phyloP scores from a whole-genome alignment of 2,329 filamentous ascomycete species.

The Aspergillus vadensis region DNA sequence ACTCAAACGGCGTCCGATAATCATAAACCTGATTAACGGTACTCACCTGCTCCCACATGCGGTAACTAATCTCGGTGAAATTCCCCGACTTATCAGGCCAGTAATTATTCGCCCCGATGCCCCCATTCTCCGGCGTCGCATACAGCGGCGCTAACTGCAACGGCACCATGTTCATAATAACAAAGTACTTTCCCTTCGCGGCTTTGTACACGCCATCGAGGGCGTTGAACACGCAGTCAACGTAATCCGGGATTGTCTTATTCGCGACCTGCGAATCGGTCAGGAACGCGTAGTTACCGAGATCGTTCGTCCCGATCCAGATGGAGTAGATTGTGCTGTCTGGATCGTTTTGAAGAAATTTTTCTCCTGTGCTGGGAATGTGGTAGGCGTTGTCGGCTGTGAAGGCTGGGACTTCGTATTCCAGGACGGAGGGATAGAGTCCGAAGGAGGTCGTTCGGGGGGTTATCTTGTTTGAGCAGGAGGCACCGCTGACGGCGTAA shows the following conservation, averaged over 20 bases:
- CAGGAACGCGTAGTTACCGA: slow-evolving; percentile 67
- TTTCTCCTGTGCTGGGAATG: slow-evolving; percentile 11
- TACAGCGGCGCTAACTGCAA: slow-evolving; percentile 71
- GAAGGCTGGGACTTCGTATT: slow-evolving; percentile 59
- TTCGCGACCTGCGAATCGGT: slow-evolving; percentile 62
- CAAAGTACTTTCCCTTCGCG: slow-evolving; percentile 68
- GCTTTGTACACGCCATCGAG: slow-evolving; percentile 65
- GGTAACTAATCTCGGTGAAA: slow-evolving; percentile 51
- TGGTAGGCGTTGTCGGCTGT: slow-evolving; percentile 31
- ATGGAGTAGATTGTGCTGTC: slow-evolving; percentile 71
- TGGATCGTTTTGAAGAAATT: slow-evolving; percentile 47
- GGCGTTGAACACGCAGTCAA: slow-evolving; percentile 66
- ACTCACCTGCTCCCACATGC: slow-evolving; percentile 56
- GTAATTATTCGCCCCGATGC: slow-evolving; percentile 47
- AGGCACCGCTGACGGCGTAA: slow-evolving; percentile 73
- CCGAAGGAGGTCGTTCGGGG: slow-evolving; percentile 55
- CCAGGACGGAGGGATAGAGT: slow-evolving; percentile 63
- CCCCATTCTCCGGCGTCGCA: slow-evolving; percentile 51
- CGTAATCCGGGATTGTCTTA: slow-evolving; percentile 65
- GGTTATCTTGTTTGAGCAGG: slow-evolving; percentile 70
- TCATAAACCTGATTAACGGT: slow-evolving; percentile 55
- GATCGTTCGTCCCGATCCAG: slow-evolving; percentile 82
- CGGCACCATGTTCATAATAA: slow-evolving; percentile 69
- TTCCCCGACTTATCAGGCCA: slow-evolving; percentile 54
- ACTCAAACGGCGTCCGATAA: slow-evolving; percentile 54